Base-by-base conservation (phyloP, 2,329 filamentous ascomycete species). In the Hortaea werneckii region DNA sequence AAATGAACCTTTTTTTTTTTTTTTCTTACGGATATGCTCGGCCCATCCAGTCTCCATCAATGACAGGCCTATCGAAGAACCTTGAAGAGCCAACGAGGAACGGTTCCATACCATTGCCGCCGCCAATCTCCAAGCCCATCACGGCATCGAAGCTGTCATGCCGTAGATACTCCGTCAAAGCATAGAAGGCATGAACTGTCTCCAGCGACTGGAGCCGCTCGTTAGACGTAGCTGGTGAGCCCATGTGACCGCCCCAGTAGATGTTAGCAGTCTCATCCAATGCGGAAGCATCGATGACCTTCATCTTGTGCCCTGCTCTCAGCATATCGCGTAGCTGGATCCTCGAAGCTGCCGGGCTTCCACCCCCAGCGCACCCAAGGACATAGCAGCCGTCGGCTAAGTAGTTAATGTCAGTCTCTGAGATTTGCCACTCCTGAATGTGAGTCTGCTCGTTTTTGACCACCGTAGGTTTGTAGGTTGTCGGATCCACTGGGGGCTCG, bases 91-190 rank as follows among this genome's bases (percentile, higher is more conserved):
- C 77, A 4, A 80, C 61, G 4, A 79, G 68, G 62, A 82, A 66
- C 6, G 74, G 72, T 51, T 78, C 73, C 6, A 82, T 65, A 0
- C 80, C 79, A 51, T 84, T 84, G 4, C 73, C 74, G 5, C 81
- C 80, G n/a, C 81, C 81, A 44, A 84, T 80, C 54, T 84, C 80
- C 8, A 82, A 60, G 1, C 77, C 72, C 50, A 83, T 77, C 50
- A 82, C 74, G 34, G 77, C 75, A 13, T 78, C 75, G 20, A 76
- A 71, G 1, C 59, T 57, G 11, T 62, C 58, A 34, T 68, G 64
- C 41, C 55, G 48, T n/a, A 73, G 66, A 28, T 74, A 71, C 41
- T 74, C 71, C 60, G 75, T 78, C 8, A 82, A 65, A 5, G 53
- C 76, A 4, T 55, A 50, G 38, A 67, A 61, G 1, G 67, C 67